These are phyloP conservation scores for Biscutella auriculata DNA, from an alignment of 441 rosid species.

Conservation along the genomic window DNA sequence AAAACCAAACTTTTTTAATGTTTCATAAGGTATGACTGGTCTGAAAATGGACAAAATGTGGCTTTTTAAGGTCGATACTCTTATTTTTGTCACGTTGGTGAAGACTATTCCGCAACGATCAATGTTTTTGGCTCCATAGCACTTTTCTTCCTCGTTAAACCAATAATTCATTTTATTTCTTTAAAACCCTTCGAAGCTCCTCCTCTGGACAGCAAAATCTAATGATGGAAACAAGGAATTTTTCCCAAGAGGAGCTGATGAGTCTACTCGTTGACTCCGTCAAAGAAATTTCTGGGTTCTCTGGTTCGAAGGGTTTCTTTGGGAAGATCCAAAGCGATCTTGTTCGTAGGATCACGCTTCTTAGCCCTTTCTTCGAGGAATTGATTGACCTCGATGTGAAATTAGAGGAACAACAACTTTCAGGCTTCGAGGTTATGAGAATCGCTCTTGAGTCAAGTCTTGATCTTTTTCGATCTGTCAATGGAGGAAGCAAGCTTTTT, in stretches of 20 bases:
- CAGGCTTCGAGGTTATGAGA: slow-evolving; percentile 41
- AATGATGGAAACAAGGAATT: slow-evolving; percentile 30
- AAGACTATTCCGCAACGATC: not conserved
- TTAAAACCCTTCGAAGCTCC: not conserved
- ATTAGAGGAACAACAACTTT: slow-evolving; percentile 30
- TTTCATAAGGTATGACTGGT: not conserved
- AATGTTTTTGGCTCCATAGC: not conserved
- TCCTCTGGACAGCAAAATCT: not conserved
- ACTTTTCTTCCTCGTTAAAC: not conserved
- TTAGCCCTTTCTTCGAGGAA: slow-evolving; percentile 90
- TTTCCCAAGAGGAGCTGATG: slow-evolving; percentile 31
- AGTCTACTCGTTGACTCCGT: slow-evolving; percentile 40
- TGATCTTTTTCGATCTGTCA: slow-evolving; percentile 44
- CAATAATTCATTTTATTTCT: not conserved
- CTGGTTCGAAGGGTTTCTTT: slow-evolving; percentile 42
- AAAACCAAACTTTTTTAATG: not conserved
- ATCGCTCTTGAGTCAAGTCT: slow-evolving; percentile 48
- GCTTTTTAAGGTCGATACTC: not conserved
- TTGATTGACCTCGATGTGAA: slow-evolving; percentile 37
- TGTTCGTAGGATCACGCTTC: slow-evolving; percentile 76
- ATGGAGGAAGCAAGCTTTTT: slow-evolving; percentile 69
- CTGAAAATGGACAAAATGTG: slow-evolving; percentile 4
- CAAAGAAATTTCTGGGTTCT: slow-evolving; percentile 48
- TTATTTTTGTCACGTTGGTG: slow-evolving; percentile 4
- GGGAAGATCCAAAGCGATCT: slow-evolving; percentile 67